Conservation (phyloP, 2,329 filamentous ascomycete species). For the Pseudonectria foliicola region DNA sequence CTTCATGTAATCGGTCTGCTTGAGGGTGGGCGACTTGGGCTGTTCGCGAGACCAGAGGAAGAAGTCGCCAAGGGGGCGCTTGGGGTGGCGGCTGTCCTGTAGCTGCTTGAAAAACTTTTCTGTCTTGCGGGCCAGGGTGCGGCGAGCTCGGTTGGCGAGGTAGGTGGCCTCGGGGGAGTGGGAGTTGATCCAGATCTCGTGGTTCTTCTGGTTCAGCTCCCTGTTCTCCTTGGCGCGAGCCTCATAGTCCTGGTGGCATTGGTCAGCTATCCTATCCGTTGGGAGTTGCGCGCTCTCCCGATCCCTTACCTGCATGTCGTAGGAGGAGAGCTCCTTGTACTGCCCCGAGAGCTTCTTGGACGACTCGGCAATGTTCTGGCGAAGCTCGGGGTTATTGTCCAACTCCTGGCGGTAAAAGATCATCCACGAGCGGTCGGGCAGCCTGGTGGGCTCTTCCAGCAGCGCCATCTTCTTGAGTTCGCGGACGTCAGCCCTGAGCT, state of each 20-base stretch:
- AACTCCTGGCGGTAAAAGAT: constrained; percentile 32
- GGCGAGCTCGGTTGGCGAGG: constrained; percentile 42
- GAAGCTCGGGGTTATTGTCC: background rate
- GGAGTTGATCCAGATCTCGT: constrained; percentile 42
- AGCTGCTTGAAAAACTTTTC: constrained; percentile 25
- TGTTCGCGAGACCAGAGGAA: constrained; percentile 3
- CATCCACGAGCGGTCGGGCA: constrained; percentile 29
- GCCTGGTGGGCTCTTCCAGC: constrained; percentile 29
- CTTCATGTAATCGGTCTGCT: constrained; percentile 15
- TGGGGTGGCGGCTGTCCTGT: constrained; percentile 42
- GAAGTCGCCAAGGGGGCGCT: constrained; percentile 27
- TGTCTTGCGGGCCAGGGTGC: constrained; percentile 30
- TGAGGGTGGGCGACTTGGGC: constrained; percentile 7
- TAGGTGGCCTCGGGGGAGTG: constrained; percentile 33
- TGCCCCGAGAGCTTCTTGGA: constrained; percentile 22
- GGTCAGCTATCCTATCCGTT: background rate
- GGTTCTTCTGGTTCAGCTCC: constrained; percentile 30
- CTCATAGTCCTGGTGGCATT: constrained; percentile 24
- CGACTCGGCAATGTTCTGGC: constrained; percentile 8
- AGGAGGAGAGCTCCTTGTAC: constrained; percentile 34
- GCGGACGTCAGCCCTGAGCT: constrained; percentile 25
- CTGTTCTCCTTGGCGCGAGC: constrained; percentile 32
- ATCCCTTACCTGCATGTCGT: constrained; percentile 38
- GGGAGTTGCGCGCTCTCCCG: background rate
- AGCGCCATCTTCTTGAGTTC: constrained; percentile 36